A percentile compares a stretch with the other conserved stretches of the same genome.
Conservation (phyloP, 805 yeast genomes). For the Wickerhamomyces canadensis region DNA sequence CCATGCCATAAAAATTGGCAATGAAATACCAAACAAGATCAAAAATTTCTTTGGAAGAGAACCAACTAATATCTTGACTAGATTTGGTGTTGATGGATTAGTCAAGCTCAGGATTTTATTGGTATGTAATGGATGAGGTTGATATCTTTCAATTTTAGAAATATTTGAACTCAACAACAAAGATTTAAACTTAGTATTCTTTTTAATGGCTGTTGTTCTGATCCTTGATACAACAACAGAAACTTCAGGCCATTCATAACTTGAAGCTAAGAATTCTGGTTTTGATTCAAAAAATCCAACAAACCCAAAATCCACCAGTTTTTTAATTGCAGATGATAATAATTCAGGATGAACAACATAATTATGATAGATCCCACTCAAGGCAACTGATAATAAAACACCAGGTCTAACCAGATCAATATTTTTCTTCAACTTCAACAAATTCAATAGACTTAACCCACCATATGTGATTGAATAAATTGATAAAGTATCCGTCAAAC, state of each 20-base stretch:
- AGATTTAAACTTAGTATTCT: neutral
- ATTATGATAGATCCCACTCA: slow-evolving; percentile 13
- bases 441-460: slow-evolving; percentile 6
- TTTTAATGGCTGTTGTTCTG: neutral
- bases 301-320: slow-evolving; percentile 4
- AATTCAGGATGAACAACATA: slow-evolving; percentile 11
- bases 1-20: slow-evolving; percentile 8
- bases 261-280: slow-evolving; percentile 12
- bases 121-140: slow-evolving; percentile 11
- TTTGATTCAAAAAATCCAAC: slow-evolving; percentile 11
- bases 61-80: slow-evolving; percentile 2
- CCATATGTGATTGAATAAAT: slow-evolving; percentile 11
- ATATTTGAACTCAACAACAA: slow-evolving; percentile 1
- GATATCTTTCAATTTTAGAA: slow-evolving; percentile 3
- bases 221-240: neutral
- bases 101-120: slow-evolving; percentile 12
- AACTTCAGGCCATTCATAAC: slow-evolving; percentile 9
- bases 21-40: neutral
- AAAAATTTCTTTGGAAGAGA: slow-evolving; percentile 10
- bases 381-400: slow-evolving; percentile 14
- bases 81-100: slow-evolving; percentile 14
- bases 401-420: slow-evolving; percentile 5
- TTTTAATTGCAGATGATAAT: slow-evolving; percentile 8
- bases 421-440: neutral
- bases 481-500: slow-evolving; percentile 11